phyloP scores from a whole-genome alignment of 768 basidiomycete genomes.

The Termitomyces sp. region DNA sequence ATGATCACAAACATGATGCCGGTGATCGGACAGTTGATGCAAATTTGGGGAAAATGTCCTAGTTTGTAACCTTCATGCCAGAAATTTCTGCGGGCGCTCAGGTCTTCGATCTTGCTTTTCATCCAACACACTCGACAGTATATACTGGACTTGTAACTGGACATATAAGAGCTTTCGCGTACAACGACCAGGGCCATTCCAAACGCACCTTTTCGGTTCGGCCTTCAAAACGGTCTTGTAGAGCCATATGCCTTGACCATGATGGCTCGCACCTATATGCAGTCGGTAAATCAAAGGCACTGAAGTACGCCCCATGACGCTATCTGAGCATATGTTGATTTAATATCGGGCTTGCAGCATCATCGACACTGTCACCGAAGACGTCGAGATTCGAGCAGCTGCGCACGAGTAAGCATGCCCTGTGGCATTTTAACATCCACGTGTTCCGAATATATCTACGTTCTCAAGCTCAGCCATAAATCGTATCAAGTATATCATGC shows the following conservation, averaged over 20 bases:
- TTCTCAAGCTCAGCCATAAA: conserved; percentile 74
- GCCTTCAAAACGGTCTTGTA: conserved; percentile 82
- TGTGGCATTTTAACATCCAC: conserved; percentile 5
- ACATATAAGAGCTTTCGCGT: conserved; percentile 75
- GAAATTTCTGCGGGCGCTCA: conserved; percentile 73
- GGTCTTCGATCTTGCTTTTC: conserved; percentile 88
- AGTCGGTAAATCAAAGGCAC: conserved; percentile 75
- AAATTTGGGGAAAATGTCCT: neutral
- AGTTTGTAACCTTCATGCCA: conserved; percentile 31
- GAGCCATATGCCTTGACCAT: conserved; percentile 63
- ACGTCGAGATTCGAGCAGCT: conserved; percentile 41
- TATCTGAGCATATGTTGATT: conserved; percentile 6
- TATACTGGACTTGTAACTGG: conserved; percentile 82
- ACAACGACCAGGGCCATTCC: conserved; percentile 66
- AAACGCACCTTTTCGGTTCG: conserved; percentile 55
- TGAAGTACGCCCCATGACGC: conserved; percentile 56
- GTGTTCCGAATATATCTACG: conserved; percentile 29
- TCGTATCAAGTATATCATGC: conserved; percentile 69
- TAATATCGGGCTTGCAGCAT: conserved; percentile 37
- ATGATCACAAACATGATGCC: neutral
- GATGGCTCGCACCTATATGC: conserved; percentile 72
- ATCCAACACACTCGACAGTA: conserved; percentile 67
- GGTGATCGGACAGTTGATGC: neutral
- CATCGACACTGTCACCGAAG: conserved; percentile 62
- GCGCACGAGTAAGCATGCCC: conserved; percentile 64